phyloP scores from a whole-genome alignment of 495 filamentous ascomycete species.

The Penicillium nucicola region DNA sequence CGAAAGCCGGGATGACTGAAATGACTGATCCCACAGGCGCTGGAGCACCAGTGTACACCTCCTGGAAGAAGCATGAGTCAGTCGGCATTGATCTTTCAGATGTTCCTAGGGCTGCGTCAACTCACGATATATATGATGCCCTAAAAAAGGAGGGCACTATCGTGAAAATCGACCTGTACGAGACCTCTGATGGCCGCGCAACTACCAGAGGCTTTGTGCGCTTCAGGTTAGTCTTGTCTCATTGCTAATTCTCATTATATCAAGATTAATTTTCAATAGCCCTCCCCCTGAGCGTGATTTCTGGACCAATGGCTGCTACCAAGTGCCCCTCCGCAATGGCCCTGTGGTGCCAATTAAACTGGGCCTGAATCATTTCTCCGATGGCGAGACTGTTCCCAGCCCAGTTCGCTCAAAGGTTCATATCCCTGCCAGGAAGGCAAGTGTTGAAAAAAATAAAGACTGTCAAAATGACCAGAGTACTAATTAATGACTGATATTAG shows the following conservation, averaged over 20 bases:
- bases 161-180: conserved; percentile 42
- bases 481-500: conserved; percentile 12
- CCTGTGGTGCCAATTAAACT: conserved; percentile 7
- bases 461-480: too few relatives aligned
- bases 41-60: neutral
- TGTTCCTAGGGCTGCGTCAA: conserved; percentile 32
- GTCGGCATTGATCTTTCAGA: conserved; percentile 31
- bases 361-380: conserved; percentile 15
- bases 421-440: conserved; percentile 32
- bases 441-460: conserved; percentile 6
- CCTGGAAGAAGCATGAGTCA: conserved; percentile 40
- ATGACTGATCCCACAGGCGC: too few relatives aligned
- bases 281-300: conserved; percentile 40
- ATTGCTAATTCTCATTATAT: neutral
- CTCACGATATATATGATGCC: conserved; percentile 32
- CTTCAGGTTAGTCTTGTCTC: conserved; percentile 34
- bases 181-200: conserved; percentile 28
- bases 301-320: conserved; percentile 30
- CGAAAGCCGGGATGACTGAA: too few relatives aligned
- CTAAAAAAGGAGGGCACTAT: conserved; percentile 42
- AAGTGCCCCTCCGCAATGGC: conserved; percentile 22
- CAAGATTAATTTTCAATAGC: conserved; percentile 19
- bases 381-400: conserved; percentile 19
- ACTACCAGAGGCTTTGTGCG: conserved; percentile 33
- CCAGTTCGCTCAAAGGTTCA: conserved; percentile 22